Conservation (phyloP, 768 basidiomycete genomes). For the Xerocomus potaroensis region DNA sequence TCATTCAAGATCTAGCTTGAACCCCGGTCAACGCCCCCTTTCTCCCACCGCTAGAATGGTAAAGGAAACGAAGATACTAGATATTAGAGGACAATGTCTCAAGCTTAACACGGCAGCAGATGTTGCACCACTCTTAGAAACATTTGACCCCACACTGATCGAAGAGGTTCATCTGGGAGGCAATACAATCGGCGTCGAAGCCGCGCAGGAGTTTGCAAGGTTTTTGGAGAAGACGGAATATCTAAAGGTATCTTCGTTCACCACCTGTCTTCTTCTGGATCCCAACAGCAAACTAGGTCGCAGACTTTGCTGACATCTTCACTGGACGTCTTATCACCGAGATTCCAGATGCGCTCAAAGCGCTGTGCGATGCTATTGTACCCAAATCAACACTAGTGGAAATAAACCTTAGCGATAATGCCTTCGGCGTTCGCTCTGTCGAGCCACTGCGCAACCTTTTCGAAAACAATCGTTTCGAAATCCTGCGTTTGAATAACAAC, state of each 20-base stretch:
- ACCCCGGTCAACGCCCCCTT: neutral
- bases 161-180: constrained; percentile 93
- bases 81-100: constrained; percentile 38
- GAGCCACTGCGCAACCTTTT: constrained; percentile 92
- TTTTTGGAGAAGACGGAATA: constrained; percentile 63
- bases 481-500: constrained; percentile 93
- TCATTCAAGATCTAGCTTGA: neutral
- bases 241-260: constrained; percentile 53
- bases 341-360: constrained; percentile 85
- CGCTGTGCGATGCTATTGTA: constrained; percentile 84
- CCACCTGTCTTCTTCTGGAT: neutral
- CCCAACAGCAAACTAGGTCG: constrained; percentile 53
- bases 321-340: constrained; percentile 94
- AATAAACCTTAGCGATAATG: constrained; percentile 92
- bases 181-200: constrained; percentile 91
- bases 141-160: constrained; percentile 58
- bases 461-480: constrained; percentile 69
- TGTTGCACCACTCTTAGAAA: constrained; percentile 66
- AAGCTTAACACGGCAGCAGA: constrained; percentile 77
- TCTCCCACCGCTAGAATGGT: constrained; percentile 12
- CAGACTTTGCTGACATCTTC: constrained; percentile 97
- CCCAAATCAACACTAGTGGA: constrained; percentile 77
- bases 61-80: constrained; percentile 17
- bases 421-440: constrained; percentile 92
- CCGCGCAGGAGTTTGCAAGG: constrained; percentile 77